Conservation (phyloP, 768 basidiomycete species). For the Wakefieldia striispora region DNA sequence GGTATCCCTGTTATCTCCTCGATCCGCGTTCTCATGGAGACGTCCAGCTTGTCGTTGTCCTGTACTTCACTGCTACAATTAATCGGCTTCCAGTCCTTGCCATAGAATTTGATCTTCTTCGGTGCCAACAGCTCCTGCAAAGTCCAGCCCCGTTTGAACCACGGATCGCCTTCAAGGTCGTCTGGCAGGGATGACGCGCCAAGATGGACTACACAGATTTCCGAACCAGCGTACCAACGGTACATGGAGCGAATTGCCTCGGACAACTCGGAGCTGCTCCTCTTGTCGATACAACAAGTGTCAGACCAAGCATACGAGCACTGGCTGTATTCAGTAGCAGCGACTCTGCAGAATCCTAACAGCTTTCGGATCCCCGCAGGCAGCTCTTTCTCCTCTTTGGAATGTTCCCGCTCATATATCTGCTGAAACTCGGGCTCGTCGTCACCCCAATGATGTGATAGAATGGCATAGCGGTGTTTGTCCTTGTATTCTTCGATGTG, state of each 20-base stretch:
- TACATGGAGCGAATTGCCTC: conserved; percentile 9
- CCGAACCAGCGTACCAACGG: conserved; percentile 4
- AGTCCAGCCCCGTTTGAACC: conserved; percentile 6
- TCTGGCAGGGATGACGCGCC: not conserved
- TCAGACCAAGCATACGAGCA: conserved; percentile 5
- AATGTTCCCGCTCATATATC: not conserved
- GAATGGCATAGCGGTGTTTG: not conserved
- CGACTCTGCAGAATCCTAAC: not conserved
- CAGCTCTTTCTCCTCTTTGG: not conserved
- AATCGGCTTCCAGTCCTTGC: conserved; percentile 2
- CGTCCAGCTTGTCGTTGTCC: conserved; percentile 2
- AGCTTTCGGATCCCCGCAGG: not conserved
- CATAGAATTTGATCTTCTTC: not conserved
- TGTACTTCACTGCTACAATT: not conserved
- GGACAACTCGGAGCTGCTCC: conserved; percentile 6
- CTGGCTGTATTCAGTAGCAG: not conserved
- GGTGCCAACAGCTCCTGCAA: too few relatives aligned
- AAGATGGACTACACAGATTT: not conserved
- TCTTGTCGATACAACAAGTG: conserved; percentile 7
- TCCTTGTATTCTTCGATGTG: not conserved
- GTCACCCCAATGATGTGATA: conserved; percentile 2
- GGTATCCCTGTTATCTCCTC: not conserved
- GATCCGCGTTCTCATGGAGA: not conserved
- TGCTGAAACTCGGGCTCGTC: conserved; percentile 3
- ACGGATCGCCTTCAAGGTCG: not conserved